These are phyloP conservation scores for Phaeosphaeria sp. DNA, from an alignment of 2,329 filamentous ascomycete species.

Conservation along the genomic window DNA sequence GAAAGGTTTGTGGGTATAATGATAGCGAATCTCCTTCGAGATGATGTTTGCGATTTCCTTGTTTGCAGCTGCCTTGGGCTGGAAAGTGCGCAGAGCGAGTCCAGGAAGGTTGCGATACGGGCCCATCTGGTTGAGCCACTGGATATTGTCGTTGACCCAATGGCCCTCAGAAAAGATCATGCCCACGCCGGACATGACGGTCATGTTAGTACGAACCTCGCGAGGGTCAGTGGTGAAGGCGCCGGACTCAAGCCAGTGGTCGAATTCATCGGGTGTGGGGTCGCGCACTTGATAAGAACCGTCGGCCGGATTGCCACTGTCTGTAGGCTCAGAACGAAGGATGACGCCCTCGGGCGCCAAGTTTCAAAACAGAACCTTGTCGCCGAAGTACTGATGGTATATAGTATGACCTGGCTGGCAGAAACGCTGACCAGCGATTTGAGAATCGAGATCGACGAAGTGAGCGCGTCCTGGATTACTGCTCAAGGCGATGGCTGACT, in stretches of 20 bases:
- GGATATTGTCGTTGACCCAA: not conserved
- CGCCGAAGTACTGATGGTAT: conserved; percentile 7
- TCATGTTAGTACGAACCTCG: not conserved
- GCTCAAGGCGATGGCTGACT: not conserved
- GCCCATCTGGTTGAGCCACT: not conserved
- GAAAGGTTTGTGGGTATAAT: not conserved
- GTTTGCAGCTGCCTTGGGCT: not conserved
- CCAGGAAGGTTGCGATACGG: not conserved
- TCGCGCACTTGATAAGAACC: not conserved
- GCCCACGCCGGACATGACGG: not conserved
- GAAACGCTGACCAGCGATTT: not conserved
- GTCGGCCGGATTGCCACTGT: not conserved
- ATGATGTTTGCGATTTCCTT: not conserved
- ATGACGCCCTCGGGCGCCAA: conserved; percentile 2
- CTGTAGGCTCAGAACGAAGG: not conserved
- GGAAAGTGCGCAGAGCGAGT: not conserved
- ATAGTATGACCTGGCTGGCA: conserved; percentile 3
- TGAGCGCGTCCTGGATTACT: not conserved
- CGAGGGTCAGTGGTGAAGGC: conserved; percentile 1
- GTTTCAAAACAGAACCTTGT: conserved; percentile 9
- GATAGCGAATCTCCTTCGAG: not conserved
- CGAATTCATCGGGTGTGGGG: conserved; percentile 1
- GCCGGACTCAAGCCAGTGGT: conserved; percentile 2
- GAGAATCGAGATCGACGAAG: conserved; percentile 2
- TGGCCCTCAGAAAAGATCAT: not conserved